A percentile compares a stretch with the other conserved stretches of the same genome.
Evolutionary conservation across 2,329 filamentous ascomycete genomes (phyloP).

Genomic region (Fusarium sp.): DNA sequence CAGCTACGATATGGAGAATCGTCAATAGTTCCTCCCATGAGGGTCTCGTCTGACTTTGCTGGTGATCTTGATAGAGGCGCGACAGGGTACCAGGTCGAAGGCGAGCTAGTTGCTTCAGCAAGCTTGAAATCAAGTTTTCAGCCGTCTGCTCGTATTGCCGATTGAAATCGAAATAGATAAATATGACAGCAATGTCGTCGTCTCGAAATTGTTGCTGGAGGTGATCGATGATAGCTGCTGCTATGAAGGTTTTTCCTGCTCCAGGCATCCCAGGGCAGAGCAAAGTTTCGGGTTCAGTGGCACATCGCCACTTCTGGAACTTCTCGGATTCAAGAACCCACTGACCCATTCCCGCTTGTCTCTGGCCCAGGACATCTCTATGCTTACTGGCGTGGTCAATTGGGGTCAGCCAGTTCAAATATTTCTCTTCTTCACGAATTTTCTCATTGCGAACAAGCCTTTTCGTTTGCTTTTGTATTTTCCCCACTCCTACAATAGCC

Average conservation of each 20-base stretch:
- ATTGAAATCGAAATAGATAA: conserved; percentile 3
- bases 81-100: neutral
- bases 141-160: neutral
- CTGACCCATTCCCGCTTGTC: neutral
- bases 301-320: neutral
- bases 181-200: neutral
- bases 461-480: neutral
- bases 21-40: neutral
- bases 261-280: conserved; percentile 6
- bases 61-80: neutral
- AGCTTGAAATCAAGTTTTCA: neutral
- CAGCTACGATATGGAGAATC: neutral
- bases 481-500: neutral
- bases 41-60: neutral
- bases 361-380: neutral
- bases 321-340: neutral
- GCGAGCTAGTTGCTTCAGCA: neutral
- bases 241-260: conserved; percentile 10
- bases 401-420: neutral
- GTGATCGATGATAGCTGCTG: neutral
- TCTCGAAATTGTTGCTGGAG: neutral
- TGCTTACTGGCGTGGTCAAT: neutral
- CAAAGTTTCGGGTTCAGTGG: neutral
- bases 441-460: neutral
- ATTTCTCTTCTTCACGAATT: neutral